Percentiles rank a stretch among this genome's conserved stretches.
Evolutionary conservation across 2,329 filamentous ascomycete genomes (phyloP).

Genomic region (Xylaria digitata): DNA sequence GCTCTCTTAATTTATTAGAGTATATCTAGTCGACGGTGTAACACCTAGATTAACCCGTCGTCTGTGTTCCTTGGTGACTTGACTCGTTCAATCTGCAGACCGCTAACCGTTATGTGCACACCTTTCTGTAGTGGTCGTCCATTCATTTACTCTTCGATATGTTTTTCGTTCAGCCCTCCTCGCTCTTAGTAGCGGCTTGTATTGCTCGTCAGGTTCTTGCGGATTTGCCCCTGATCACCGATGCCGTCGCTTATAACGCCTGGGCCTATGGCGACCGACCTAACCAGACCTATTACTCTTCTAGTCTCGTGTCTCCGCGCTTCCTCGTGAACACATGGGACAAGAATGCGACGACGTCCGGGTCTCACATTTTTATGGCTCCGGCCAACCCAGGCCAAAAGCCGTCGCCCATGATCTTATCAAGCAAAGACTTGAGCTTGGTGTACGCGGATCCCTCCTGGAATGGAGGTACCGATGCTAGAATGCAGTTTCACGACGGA

Average conservation of each 20-base stretch:
- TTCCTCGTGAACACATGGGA: constrained; percentile 42
- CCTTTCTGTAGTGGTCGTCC: constrained; percentile 15
- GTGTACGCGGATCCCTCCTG: constrained; percentile 44
- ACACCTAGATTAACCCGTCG: background rate
- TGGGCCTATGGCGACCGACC: constrained; percentile 40
- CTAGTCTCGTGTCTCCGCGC: constrained; percentile 36
- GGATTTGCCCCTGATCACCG: constrained; percentile 37
- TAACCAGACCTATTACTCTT: constrained; percentile 43
- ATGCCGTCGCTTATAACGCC: constrained; percentile 37
- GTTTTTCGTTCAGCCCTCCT: constrained; percentile 27
- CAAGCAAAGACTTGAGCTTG: constrained; percentile 42
- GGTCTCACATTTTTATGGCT: constrained; percentile 42
- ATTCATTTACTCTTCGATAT: constrained; percentile 29
- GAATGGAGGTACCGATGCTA: constrained; percentile 38
- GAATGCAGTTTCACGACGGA: constrained; percentile 50
- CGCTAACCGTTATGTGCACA: constrained; percentile 13
- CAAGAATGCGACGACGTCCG: constrained; percentile 33
- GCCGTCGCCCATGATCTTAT: constrained; percentile 43
- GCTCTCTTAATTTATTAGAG: background rate
- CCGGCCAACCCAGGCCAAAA: constrained; percentile 29
- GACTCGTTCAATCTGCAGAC: constrained; percentile 3
- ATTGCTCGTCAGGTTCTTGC: constrained; percentile 29
- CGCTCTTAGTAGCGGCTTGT: constrained; percentile 24
- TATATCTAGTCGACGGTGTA: constrained; percentile 10
- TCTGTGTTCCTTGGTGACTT: constrained; percentile 12